phyloP scores from a whole-genome alignment of 23 red algal species.

The Pyropia haitanensis region DNA sequence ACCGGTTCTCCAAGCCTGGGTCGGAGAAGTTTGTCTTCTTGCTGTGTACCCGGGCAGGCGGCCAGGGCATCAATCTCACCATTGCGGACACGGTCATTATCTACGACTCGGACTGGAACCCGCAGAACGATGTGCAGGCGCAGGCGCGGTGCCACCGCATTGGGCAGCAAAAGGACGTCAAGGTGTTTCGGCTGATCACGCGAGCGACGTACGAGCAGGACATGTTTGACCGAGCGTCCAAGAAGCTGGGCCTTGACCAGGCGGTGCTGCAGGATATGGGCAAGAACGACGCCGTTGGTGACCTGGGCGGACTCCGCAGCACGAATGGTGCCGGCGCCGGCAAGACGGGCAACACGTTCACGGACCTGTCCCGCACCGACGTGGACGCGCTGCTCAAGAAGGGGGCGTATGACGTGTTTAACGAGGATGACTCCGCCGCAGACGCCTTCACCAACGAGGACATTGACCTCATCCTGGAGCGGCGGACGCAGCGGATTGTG shows the following conservation, averaged over 20 bases:
- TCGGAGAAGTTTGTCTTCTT: slow-evolving; percentile 68
- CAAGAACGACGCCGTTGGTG: background rate
- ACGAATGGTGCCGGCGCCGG: background rate
- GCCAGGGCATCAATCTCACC: slow-evolving; percentile 71
- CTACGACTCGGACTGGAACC: slow-evolving; percentile 73
- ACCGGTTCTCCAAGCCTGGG: slow-evolving; percentile 27
- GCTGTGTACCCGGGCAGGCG: slow-evolving; percentile 59
- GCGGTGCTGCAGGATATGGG: slow-evolving; percentile 70
- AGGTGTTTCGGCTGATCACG: slow-evolving; percentile 56
- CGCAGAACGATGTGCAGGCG: slow-evolving; percentile 69
- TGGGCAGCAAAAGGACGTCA: slow-evolving; percentile 61
- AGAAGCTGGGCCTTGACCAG: slow-evolving; percentile 68
- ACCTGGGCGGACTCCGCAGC: background rate
- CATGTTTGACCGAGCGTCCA: slow-evolving; percentile 64
- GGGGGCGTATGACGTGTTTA: slow-evolving; percentile 65
- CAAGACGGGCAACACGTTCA: slow-evolving; percentile 13
- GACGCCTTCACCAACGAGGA: slow-evolving; percentile 62
- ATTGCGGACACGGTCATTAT: slow-evolving; percentile 70
- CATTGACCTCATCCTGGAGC: slow-evolving; percentile 37
- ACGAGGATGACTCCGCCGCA: slow-evolving; percentile 53
- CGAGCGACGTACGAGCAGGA: slow-evolving; percentile 62
- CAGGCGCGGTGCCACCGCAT: slow-evolving; percentile 73
- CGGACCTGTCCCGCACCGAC: slow-evolving; percentile 29
- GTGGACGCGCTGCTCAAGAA: slow-evolving; percentile 36
- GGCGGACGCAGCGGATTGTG: slow-evolving; percentile 21